phyloP scores from a whole-genome alignment of 805 yeast genomes.

The Lachancea sp. region DNA sequence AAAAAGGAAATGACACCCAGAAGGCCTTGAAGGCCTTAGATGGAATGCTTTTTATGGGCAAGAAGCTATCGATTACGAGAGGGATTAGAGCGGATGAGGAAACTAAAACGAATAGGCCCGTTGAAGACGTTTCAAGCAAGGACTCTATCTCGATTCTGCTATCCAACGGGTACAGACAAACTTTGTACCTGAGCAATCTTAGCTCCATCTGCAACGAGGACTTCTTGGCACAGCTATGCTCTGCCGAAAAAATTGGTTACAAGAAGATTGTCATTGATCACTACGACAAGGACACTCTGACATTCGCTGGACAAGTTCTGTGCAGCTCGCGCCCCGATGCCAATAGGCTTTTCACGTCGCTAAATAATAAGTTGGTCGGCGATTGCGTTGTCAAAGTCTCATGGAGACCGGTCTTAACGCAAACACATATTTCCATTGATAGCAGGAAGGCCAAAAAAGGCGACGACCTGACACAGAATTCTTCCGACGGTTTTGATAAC shows the following conservation, averaged over 20 bases:
- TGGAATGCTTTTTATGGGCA: conserved; percentile 25
- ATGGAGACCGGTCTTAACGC: conserved; percentile 13
- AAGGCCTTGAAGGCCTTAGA: conserved; percentile 33
- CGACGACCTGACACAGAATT: background rate
- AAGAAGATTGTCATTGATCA: conserved; percentile 15
- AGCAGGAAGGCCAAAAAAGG: background rate
- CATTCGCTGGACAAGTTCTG: conserved; percentile 23
- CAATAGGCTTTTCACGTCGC: conserved; percentile 13
- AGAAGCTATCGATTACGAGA: conserved; percentile 20
- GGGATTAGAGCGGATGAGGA: conserved; percentile 13
- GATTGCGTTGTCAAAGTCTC: conserved; percentile 23
- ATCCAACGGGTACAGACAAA: conserved; percentile 13
- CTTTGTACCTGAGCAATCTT: conserved; percentile 21
- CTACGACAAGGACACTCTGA: conserved; percentile 15
- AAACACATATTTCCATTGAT: background rate
- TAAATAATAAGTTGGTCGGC: conserved; percentile 26
- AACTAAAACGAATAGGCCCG: background rate
- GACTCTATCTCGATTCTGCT: conserved; percentile 1
- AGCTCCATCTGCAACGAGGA: conserved; percentile 26
- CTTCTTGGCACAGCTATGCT: conserved; percentile 23
- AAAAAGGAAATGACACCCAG: conserved; percentile 32
- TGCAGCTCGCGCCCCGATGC: conserved; percentile 22
- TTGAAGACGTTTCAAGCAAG: conserved; percentile 7
- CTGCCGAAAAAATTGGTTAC: conserved; percentile 22
- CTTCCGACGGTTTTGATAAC: background rate